Conservation (phyloP, 1,284 basidiomycete genomes). For the Rhodotorula sp. region DNA sequence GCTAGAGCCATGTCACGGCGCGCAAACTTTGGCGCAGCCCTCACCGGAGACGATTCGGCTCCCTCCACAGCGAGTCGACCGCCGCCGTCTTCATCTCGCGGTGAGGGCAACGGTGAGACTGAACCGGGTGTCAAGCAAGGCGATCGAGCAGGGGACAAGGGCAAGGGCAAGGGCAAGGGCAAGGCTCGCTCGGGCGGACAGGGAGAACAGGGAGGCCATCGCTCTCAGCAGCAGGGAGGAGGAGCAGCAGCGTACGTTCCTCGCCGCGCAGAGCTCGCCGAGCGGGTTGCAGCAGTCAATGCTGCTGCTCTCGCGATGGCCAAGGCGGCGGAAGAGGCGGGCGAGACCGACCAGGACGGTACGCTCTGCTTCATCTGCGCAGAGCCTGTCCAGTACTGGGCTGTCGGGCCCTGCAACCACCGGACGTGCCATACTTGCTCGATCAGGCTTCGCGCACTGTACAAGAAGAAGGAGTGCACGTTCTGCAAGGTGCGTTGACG, state of each 20-base stretch:
- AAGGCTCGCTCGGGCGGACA: neutral
- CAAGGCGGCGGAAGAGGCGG: constrained; percentile 17
- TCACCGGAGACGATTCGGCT: neutral
- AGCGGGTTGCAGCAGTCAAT: neutral
- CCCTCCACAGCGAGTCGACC: neutral
- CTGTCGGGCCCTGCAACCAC: constrained; percentile 87
- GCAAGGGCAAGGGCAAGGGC: neutral
- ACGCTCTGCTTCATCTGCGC: constrained; percentile 89
- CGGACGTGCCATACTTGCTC: constrained; percentile 90
- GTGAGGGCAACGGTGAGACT: neutral
- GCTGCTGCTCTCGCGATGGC: constrained; percentile 12
- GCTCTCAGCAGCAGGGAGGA: neutral
- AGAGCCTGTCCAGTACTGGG: constrained; percentile 86
- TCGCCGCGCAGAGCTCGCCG: neutral
- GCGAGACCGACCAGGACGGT: neutral
- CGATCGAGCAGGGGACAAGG: too few relatives aligned
- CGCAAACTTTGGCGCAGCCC: constrained; percentile 10
- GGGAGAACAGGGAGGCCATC: neutral
- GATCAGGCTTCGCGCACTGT: constrained; percentile 82
- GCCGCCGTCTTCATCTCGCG: neutral
- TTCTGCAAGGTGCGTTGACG: constrained; percentile 78
- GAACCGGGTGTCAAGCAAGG: neutral
- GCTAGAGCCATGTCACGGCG: constrained; percentile 13
- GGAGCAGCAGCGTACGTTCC: neutral
- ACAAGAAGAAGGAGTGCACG: constrained; percentile 81